A percentile compares a stretch with the other conserved stretches of the same genome.
Evolutionary conservation across 2,329 filamentous ascomycete genomes (phyloP).

Genomic region (Penicillium italicum): DNA sequence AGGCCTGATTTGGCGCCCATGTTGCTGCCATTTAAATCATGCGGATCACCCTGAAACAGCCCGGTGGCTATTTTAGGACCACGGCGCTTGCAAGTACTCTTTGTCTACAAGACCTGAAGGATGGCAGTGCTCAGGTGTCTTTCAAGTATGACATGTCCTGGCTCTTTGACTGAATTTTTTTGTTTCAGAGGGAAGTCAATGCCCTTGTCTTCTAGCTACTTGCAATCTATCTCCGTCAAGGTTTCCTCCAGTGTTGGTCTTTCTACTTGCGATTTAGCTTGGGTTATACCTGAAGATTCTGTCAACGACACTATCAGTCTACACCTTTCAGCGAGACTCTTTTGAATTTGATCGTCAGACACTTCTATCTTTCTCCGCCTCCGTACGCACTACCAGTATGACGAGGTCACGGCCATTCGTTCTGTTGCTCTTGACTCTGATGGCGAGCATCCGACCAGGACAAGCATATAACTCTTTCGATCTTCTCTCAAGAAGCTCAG

Average conservation of each 20-base stretch:
- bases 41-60: slow-evolving; percentile 24
- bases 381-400: slow-evolving; percentile 14
- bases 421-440: slow-evolving; percentile 24
- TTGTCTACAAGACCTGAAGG: slow-evolving; percentile 19
- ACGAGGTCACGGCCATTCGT: slow-evolving; percentile 13
- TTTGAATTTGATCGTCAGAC: background rate
- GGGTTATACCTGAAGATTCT: background rate
- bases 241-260: slow-evolving; percentile 1
- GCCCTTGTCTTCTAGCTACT: slow-evolving; percentile 9
- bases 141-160: slow-evolving; percentile 12
- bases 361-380: background rate
- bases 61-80: slow-evolving; percentile 25
- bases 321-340: background rate
- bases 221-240: background rate
- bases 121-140: background rate
- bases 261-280: slow-evolving; percentile 1
- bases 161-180: slow-evolving; percentile 7
- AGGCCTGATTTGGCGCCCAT: slow-evolving; percentile 16
- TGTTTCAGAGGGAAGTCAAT: slow-evolving; percentile 14
- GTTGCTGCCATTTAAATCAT: slow-evolving; percentile 15
- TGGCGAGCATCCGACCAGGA: slow-evolving; percentile 22
- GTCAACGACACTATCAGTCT: background rate
- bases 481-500: slow-evolving; percentile 23
- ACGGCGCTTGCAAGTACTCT: slow-evolving; percentile 32
- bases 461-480: slow-evolving; percentile 15